phyloP scores from a whole-genome alignment of 2,329 filamentous ascomycete species.

The Sclerotinia sclerotiorum region DNA sequence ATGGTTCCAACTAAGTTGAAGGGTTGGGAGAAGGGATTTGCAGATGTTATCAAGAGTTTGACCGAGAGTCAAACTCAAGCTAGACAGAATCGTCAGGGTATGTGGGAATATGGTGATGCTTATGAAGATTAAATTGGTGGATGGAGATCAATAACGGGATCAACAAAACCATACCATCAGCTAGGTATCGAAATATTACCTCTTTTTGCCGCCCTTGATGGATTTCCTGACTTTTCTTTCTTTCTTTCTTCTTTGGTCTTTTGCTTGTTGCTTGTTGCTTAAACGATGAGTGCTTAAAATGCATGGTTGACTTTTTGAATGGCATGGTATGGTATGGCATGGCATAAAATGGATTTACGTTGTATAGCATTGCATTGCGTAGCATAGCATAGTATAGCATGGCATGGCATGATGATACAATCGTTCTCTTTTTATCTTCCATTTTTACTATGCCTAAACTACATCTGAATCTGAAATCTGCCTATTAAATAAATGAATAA shows the following conservation, averaged over 20 bases:
- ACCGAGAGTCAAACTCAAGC: conserved; percentile 74
- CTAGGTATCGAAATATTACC: background rate
- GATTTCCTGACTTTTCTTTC: background rate
- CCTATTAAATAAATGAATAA: too few relatives aligned
- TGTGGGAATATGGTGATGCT: conserved; percentile 98
- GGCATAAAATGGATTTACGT: background rate
- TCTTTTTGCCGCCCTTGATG: background rate
- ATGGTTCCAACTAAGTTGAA: conserved; percentile 93
- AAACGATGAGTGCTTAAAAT: background rate
- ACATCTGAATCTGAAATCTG: background rate
- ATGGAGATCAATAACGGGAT: background rate
- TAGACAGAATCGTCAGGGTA: conserved; percentile 76
- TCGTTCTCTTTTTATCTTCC: background rate
- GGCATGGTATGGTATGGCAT: background rate
- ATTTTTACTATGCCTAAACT: too few relatives aligned
- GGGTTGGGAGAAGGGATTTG: conserved; percentile 80
- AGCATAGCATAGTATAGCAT: background rate
- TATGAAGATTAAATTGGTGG: conserved; percentile 69
- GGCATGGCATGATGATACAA: background rate
- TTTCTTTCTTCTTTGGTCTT: too few relatives aligned
- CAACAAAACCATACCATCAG: background rate
- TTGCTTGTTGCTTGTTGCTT: too few relatives aligned
- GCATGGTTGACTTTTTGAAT: background rate
- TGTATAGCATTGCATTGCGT: background rate
- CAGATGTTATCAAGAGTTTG: conserved; percentile 69